Conservation (phyloP, 352 stramenopile genomes). For the Globisporangium paroecandrum region DNA sequence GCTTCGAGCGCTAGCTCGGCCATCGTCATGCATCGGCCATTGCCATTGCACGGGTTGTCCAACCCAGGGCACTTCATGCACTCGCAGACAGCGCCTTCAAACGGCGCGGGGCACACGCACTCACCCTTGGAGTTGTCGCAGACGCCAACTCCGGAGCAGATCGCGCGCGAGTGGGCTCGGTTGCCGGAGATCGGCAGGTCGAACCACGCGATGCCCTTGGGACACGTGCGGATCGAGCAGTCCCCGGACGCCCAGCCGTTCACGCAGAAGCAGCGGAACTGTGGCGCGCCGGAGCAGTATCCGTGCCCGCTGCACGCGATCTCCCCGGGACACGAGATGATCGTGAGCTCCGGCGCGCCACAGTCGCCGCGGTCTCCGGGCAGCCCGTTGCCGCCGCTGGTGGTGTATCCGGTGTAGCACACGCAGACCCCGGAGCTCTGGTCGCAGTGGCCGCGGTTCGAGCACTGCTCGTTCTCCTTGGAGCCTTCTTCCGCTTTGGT, state of each 20-base stretch:
- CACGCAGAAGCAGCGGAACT: slow-evolving; percentile 70
- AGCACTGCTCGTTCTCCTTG: slow-evolving; percentile 88
- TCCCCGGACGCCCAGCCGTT: slow-evolving; percentile 59
- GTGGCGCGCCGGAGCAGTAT: slow-evolving; percentile 61
- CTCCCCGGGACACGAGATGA: slow-evolving; percentile 57
- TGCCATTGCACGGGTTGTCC: slow-evolving; percentile 51
- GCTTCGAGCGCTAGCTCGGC: slow-evolving; percentile 52
- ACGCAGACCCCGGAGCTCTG: slow-evolving; percentile 76
- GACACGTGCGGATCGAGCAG: slow-evolving; percentile 69
- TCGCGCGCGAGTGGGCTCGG: slow-evolving; percentile 39
- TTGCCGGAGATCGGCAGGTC: slow-evolving; percentile 56
- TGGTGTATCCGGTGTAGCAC: slow-evolving; percentile 84
- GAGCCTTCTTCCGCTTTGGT: slow-evolving; percentile 72
- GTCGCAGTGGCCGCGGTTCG: slow-evolving; percentile 70
- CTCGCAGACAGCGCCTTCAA: slow-evolving; percentile 67
- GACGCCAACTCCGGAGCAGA: slow-evolving; percentile 67
- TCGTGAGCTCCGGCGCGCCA: slow-evolving; percentile 42
- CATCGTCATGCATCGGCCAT: slow-evolving; percentile 72
- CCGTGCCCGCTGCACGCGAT: slow-evolving; percentile 67
- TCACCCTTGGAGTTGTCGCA: slow-evolving; percentile 62
- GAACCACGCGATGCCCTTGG: slow-evolving; percentile 62
- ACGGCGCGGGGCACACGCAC: slow-evolving; percentile 58
- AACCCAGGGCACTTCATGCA: slow-evolving; percentile 63
- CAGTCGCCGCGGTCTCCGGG: slow-evolving; percentile 70
- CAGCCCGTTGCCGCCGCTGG: slow-evolving; percentile 48